Evolutionary conservation across 345 rosid genomes (phyloP).

Genomic region (Camelina neglecta): DNA sequence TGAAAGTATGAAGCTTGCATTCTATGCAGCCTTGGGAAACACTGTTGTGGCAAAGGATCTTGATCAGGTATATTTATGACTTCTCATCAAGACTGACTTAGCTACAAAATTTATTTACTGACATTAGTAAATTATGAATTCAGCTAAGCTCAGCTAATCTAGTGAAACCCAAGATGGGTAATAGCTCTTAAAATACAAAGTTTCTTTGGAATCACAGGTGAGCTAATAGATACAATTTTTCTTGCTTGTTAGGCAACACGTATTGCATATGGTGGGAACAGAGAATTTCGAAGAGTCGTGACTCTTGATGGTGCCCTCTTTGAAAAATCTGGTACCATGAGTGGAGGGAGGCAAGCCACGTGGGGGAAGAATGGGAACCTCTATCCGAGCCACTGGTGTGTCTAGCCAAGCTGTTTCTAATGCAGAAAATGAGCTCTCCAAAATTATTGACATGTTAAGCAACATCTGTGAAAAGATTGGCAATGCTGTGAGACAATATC

Average conservation of each 20-base stretch:
- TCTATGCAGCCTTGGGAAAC: constrained; percentile 80
- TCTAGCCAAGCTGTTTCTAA: constrained; percentile 66
- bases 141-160: neutral
- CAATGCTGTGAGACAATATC: constrained; percentile 69
- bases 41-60: constrained; percentile 87
- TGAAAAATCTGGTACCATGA: constrained; percentile 98
- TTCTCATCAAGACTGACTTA: constrained; percentile 30
- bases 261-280: constrained; percentile 78
- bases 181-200: constrained; percentile 12
- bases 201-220: constrained; percentile 13
- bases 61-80: constrained; percentile 70
- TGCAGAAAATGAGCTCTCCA: constrained; percentile 79
- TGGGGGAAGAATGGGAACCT: constrained; percentile 97
- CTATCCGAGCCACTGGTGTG: constrained; percentile 75
- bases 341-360: constrained; percentile 97
- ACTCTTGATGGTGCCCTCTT: constrained; percentile 96
- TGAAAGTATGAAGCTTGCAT: constrained; percentile 94
- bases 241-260: constrained; percentile 70
- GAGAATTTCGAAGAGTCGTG: constrained; percentile 88
- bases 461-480: constrained; percentile 60
- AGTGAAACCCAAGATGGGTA: neutral
- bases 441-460: constrained; percentile 58
- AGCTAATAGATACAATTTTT: constrained; percentile 19
- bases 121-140: neutral
- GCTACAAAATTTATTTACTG: neutral